These are phyloP conservation scores for Fusarium robinianum DNA, from an alignment of 2,329 filamentous ascomycete species.

Conservation along the genomic window DNA sequence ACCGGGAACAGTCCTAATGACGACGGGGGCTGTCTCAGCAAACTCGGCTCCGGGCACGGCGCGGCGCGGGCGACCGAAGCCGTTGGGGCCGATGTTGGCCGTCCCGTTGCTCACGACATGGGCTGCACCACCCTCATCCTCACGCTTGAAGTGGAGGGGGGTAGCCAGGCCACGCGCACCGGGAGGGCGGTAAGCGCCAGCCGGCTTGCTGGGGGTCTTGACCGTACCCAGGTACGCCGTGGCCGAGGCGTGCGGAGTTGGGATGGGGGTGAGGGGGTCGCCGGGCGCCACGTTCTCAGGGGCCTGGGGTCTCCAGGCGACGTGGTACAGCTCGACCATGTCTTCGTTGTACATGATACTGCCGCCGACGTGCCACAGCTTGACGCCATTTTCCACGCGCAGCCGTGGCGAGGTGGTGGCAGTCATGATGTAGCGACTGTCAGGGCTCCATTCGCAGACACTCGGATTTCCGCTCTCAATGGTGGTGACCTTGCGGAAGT, in stretches of 20 bases:
- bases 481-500: slow-evolving; percentile 88
- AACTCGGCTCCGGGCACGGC: slow-evolving; percentile 87
- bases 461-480: slow-evolving; percentile 96
- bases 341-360: slow-evolving; percentile 94
- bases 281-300: slow-evolving; percentile 61
- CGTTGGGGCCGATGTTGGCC: slow-evolving; percentile 71
- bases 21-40: slow-evolving; percentile 67
- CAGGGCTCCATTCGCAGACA: slow-evolving; percentile 95
- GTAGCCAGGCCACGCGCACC: slow-evolving; percentile 88
- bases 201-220: slow-evolving; percentile 95
- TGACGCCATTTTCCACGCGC: slow-evolving; percentile 94
- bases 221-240: slow-evolving; percentile 79
- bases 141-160: slow-evolving; percentile 93
- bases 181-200: slow-evolving; percentile 94
- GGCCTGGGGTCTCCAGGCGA: slow-evolving; percentile 80
- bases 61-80: slow-evolving; percentile 77
- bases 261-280: slow-evolving; percentile 75
- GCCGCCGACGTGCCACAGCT: slow-evolving; percentile 91
- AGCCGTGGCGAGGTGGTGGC: slow-evolving; percentile 96
- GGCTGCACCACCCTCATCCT: slow-evolving; percentile 92
- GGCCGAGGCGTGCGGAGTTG: slow-evolving; percentile 81
- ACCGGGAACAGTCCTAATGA: slow-evolving; percentile 67
- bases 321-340: slow-evolving; percentile 91
- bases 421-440: slow-evolving; percentile 93
- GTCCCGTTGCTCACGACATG: slow-evolving; percentile 80